phyloP scores from a whole-genome alignment of 352 stramenopile genomes.

The Globisporangium paddicum region DNA sequence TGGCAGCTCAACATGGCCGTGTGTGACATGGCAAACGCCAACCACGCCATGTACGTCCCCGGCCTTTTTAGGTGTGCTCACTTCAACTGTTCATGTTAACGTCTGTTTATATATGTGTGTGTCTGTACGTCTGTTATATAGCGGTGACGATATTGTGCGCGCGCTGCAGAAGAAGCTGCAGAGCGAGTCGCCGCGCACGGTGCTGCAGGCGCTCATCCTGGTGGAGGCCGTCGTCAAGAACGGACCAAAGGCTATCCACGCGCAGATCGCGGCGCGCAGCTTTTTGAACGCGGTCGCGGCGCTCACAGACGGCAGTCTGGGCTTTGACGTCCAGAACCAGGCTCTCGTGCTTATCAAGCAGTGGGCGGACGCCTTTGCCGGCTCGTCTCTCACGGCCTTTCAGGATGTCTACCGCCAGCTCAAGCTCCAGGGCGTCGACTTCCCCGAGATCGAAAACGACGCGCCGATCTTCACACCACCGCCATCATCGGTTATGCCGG shows the following conservation, averaged over 20 bases:
- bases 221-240: conserved; percentile 81
- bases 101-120: neutral
- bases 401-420: conserved; percentile 77
- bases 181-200: conserved; percentile 32
- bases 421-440: conserved; percentile 65
- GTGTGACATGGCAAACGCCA: conserved; percentile 61
- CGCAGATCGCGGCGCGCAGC: conserved; percentile 42
- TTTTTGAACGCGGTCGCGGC: conserved; percentile 70
- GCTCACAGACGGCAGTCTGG: conserved; percentile 58
- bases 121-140: conserved; percentile 8
- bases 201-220: conserved; percentile 56
- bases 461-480: conserved; percentile 70
- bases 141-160: conserved; percentile 58
- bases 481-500: conserved; percentile 17
- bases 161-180: conserved; percentile 57
- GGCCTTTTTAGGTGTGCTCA: too few species aligned
- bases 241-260: conserved; percentile 46
- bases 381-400: conserved; percentile 45
- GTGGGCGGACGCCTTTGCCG: conserved; percentile 68
- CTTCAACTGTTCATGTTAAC: neutral
- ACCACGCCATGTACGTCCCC: conserved; percentile 31
- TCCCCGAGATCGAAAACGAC: conserved; percentile 65
- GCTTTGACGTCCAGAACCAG: conserved; percentile 74
- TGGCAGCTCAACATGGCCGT: conserved; percentile 74
- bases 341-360: conserved; percentile 75